Base-by-base conservation (phyloP, 1,284 basidiomycete species). In the Wallemia ichthyophaga region DNA sequence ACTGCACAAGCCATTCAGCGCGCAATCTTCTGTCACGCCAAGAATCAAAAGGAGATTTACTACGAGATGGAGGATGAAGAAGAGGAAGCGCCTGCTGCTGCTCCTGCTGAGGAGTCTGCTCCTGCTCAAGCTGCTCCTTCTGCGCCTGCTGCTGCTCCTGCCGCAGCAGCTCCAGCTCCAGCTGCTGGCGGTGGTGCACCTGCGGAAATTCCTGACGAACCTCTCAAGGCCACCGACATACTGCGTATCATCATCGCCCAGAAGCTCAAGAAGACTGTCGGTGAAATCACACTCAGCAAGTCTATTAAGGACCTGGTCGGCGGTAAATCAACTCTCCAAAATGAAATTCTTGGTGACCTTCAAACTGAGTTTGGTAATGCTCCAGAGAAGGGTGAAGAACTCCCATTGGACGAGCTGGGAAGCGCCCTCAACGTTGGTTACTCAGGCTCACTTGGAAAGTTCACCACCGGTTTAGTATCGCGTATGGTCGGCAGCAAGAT, bases 301-400 rank as follows among this genome's bases (percentile, higher is more conserved):
- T 84, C 88, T 1, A 91, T 98, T 76, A 96, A 96, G 72, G 92
- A 98, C 68, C 82, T 96, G 61, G 89, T 95, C 58, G 89, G 88
- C 53, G 94, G 94, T 64, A 98, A 98, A 73, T 96, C 91, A 25
- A 96, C 94, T 0, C 74, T 98, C 61, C 89, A 94, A 71, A 95
- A 96, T 69, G 91, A 96, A 71, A 91, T 95, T 63, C 74, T 95
- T 57, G 89, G 88, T 58, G 87, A 94, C 69, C 76, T 94, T 26
- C 85, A 91, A 67, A 78, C 84, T 65, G 87, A 92, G 68, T 92
- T 91, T 68, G 69, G 79, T 2, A 85, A 85, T 19, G 85, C 88
- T 0, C 92, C 94, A 0, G 94, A 98, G 73, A 96, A 96, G 73
- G 89, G 86, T 23, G 92, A 98, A 69, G 92, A 98, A 68, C 77